A percentile compares a stretch with the other conserved stretches of the same genome.
Conservation (phyloP, 1,284 basidiomycete genomes). For the Tranzscheliella williamsii region DNA sequence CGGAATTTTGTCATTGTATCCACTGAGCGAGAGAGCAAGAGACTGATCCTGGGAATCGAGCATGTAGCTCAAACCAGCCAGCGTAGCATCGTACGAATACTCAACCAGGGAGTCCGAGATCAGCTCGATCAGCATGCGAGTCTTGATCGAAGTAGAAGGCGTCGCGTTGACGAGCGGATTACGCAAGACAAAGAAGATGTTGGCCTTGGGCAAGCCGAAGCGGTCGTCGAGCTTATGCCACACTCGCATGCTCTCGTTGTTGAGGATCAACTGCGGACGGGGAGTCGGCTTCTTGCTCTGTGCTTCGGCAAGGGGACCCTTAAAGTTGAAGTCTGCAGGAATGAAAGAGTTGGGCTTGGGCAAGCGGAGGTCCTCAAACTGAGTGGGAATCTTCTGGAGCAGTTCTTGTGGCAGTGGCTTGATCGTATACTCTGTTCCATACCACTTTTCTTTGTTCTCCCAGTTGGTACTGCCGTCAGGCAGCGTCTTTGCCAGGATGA, state of each 20-base stretch:
- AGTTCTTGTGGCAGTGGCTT: constrained; percentile 40
- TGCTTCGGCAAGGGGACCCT: constrained; percentile 20
- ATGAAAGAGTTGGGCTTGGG: constrained; percentile 59
- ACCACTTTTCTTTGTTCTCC: constrained; percentile 57
- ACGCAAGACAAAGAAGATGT: constrained; percentile 54
- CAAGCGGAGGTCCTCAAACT: constrained; percentile 51
- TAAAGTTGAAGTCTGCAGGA: constrained; percentile 50
- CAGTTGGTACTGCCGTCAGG: constrained; percentile 48
- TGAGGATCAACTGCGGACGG: constrained; percentile 49
- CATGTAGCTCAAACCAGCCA: constrained; percentile 83
- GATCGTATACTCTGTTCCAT: constrained; percentile 59
- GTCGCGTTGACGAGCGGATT: constrained; percentile 60
- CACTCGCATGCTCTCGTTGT: constrained; percentile 48
- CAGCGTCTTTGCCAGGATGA: constrained; percentile 72
- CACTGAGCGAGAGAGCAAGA: constrained; percentile 73
- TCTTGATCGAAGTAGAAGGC: constrained; percentile 62
- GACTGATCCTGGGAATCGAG: constrained; percentile 73
- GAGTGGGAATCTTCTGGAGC: constrained; percentile 12
- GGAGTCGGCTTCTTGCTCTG: constrained; percentile 42
- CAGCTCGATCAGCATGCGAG: constrained; percentile 78
- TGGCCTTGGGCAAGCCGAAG: constrained; percentile 60
- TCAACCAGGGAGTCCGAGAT: constrained; percentile 87
- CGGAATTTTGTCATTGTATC: constrained; percentile 92
- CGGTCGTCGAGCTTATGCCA: constrained; percentile 61
- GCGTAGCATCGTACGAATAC: constrained; percentile 87